A percentile compares a stretch with the other conserved stretches of the same genome.
phyloP scores from a whole-genome alignment of 208 protist species.

The Crithidia sp. region DNA sequence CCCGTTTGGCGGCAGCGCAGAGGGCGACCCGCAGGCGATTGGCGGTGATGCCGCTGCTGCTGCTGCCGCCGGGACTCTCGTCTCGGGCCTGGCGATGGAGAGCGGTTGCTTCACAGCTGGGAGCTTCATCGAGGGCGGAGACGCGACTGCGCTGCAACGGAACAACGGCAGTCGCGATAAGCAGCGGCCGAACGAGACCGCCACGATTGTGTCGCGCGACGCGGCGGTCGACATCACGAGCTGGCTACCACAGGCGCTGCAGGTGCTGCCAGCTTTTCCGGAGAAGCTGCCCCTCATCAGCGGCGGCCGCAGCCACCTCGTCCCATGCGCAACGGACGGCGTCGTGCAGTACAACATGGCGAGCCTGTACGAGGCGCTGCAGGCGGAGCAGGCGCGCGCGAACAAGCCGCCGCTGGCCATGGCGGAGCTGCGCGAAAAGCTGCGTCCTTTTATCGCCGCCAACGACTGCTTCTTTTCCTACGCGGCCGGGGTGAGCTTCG shows the following conservation, averaged over 20 bases:
- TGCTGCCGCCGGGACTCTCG: not conserved
- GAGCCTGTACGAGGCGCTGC: conserved; percentile 54
- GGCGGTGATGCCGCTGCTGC: not conserved
- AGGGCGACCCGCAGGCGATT: not conserved
- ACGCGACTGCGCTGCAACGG: not conserved
- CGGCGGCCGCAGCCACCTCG: conserved; percentile 55
- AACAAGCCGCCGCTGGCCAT: conserved; percentile 44
- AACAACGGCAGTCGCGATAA: not conserved
- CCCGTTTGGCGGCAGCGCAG: conserved; percentile 14
- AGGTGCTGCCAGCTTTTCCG: conserved; percentile 63
- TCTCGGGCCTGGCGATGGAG: not conserved
- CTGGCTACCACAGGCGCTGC: conserved; percentile 67
- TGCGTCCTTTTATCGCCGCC: conserved; percentile 65
- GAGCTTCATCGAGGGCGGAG: conserved; percentile 5
- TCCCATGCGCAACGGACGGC: conserved; percentile 50
- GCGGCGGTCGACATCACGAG: conserved; percentile 50
- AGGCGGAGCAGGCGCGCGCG: conserved; percentile 43
- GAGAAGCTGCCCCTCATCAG: conserved; percentile 35
- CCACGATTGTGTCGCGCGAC: conserved; percentile 24
- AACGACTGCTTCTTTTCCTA: conserved; percentile 84
- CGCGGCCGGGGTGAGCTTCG: conserved; percentile 69
- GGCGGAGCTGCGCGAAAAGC: conserved; percentile 47
- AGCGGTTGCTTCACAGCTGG: conserved; percentile 7
- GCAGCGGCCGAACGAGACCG: not conserved
- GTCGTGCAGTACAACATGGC: conserved; percentile 80